Conservation (phyloP, 2,329 filamentous ascomycete genomes). For the Rhynchosporium secalis region DNA sequence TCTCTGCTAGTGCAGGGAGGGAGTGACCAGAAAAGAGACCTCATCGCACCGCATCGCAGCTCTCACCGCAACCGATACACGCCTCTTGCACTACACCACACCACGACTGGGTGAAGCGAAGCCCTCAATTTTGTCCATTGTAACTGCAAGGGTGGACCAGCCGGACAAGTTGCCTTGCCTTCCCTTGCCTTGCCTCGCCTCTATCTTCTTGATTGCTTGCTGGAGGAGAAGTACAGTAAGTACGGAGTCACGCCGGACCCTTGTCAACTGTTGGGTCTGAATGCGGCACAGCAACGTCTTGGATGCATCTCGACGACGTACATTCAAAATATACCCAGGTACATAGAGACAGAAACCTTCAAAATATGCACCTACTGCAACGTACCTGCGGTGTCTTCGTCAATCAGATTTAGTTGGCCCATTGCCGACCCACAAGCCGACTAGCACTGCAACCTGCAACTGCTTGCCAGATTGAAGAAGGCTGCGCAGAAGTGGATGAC, state of each 20-base stretch:
- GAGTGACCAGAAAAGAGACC: constrained; percentile 3
- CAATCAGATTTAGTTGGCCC: constrained; percentile 18
- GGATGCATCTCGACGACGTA: constrained; percentile 3
- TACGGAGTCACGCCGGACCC: constrained; percentile 10
- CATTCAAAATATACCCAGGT: background rate
- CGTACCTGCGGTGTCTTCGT: constrained; percentile 19
- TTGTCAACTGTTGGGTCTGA: background rate
- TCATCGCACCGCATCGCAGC: background rate
- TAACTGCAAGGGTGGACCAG: constrained; percentile 21
- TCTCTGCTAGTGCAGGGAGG: background rate
- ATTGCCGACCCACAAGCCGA: constrained; percentile 14
- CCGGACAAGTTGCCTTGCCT: constrained; percentile 18
- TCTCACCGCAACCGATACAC: constrained; percentile 10
- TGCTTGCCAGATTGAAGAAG: constrained; percentile 2
- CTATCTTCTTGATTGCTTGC: constrained; percentile 15
- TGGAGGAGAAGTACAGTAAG: constrained; percentile 18
- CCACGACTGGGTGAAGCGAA: background rate
- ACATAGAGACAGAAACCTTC: constrained; percentile 11
- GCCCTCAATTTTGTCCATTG: background rate
- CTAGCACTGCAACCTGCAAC: background rate
- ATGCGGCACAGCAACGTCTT: constrained; percentile 8
- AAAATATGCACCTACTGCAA: constrained; percentile 22
- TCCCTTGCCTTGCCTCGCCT: background rate
- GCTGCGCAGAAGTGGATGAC: constrained; percentile 8
- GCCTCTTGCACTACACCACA: background rate